Base-by-base conservation (phyloP, 208 protist species). In the Wallacemonas sp. region DNA sequence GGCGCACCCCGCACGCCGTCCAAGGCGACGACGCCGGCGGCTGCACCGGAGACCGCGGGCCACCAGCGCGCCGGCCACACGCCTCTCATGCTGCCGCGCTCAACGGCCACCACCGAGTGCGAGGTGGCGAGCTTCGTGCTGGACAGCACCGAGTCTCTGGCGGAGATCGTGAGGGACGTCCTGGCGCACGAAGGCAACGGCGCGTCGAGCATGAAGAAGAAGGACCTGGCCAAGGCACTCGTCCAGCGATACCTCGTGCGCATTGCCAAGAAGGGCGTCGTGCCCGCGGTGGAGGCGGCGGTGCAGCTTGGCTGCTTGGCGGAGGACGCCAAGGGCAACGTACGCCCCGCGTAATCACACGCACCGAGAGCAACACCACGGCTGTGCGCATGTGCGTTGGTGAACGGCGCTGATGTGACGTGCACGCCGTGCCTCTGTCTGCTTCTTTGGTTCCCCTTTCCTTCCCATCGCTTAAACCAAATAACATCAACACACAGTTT, bases 91-190 rank as follows among this genome's bases (percentile, higher is more conserved):
- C 65, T 80, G 43, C 73, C 76, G 46, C 71, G 63, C 5, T 81
- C 76, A n/a, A 81, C 73, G 4, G 65, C 69, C 52, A 58, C 74
- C 14, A 73, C 41, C 34, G 71, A 84, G 16, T 87, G 78, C 61
- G 46, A 80, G 24, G 77, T 90, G 47, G 76, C 82, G 0, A 70
- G 70, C 62, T 90, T 94, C 55, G 75, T 85, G 16, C 70, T 94
- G 19, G 83, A 82, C 62, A 83, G 55, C 17, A 71, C 65, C 38
- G 72, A 61, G 11, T 81, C 85, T 55, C 67, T 94, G 27, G 66
- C 75, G 26, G 73, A 81, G 1, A 73, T 93, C n/a, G 80, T 79
- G 17, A 34, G 29, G 9, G 78, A 86, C 47, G 47, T 92, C 1
- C 62, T 92, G 16, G 61, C 38, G 0, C 55, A 87, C 23, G 69